These are phyloP conservation scores for Hyphopichia buzzinii DNA, from an alignment of 1,139 yeast genomes.

Conservation along the genomic window DNA sequence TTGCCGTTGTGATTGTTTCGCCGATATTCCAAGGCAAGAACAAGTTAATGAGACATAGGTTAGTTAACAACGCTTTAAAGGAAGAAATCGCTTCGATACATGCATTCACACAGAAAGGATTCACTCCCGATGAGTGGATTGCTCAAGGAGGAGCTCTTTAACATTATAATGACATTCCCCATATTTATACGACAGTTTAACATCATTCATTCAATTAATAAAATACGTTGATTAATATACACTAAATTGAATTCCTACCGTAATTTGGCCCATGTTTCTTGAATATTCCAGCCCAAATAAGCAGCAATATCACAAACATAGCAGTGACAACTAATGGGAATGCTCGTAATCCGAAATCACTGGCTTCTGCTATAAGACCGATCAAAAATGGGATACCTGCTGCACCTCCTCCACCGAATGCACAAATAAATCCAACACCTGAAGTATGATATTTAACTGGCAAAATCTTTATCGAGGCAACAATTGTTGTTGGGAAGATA, in stretches of 20 bases:
- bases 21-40: slow-evolving; percentile 71
- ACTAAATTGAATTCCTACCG: no score
- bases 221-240: background rate
- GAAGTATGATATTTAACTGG: slow-evolving; percentile 63
- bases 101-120: slow-evolving; percentile 91
- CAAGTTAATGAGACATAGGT: slow-evolving; percentile 79
- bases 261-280: no score
- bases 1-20: slow-evolving; percentile 83
- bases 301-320: slow-evolving; percentile 23
- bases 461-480: slow-evolving; percentile 59
- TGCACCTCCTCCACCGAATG: slow-evolving; percentile 74
- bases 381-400: slow-evolving; percentile 66
- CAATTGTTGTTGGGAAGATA: slow-evolving; percentile 71
- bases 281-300: slow-evolving; percentile 23
- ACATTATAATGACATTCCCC: background rate
- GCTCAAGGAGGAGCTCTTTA: slow-evolving; percentile 32
- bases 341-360: slow-evolving; percentile 29
- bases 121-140: slow-evolving; percentile 71
- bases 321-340: slow-evolving; percentile 33
- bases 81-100: slow-evolving; percentile 85
- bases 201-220: no score
- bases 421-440: slow-evolving; percentile 75
- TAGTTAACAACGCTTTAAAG: slow-evolving; percentile 75
- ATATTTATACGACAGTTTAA: background rate
- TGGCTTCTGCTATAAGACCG: slow-evolving; percentile 48